A percentile compares a stretch with the other conserved stretches of the same genome.
These are phyloP conservation scores for Alternaria sp. DNA, from an alignment of 2,329 filamentous ascomycete species.

Conservation along the genomic window DNA sequence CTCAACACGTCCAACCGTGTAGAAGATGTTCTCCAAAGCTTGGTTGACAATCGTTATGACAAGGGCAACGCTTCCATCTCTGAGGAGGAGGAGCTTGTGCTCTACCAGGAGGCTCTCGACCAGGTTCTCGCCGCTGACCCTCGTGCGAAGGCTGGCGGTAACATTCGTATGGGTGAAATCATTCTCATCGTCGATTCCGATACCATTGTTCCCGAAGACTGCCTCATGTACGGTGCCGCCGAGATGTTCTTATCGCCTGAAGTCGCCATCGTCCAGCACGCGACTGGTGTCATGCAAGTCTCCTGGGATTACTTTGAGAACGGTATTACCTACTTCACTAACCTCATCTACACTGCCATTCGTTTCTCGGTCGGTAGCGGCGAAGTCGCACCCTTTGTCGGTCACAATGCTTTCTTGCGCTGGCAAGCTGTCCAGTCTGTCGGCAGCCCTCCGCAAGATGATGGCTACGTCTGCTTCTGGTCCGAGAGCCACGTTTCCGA, in stretches of 20 bases:
- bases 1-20: slow-evolving; percentile 68
- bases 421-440: slow-evolving; percentile 71
- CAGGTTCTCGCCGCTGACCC: slow-evolving; percentile 73
- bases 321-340: slow-evolving; percentile 78
- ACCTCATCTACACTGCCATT: slow-evolving; percentile 76
- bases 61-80: slow-evolving; percentile 36
- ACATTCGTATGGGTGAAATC: slow-evolving; percentile 84
- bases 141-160: slow-evolving; percentile 77
- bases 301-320: slow-evolving; percentile 75
- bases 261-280: slow-evolving; percentile 78
- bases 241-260: slow-evolving; percentile 82
- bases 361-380: slow-evolving; percentile 73
- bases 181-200: slow-evolving; percentile 66
- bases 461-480: slow-evolving; percentile 73
- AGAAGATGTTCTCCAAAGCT: slow-evolving; percentile 66
- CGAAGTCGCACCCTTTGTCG: slow-evolving; percentile 76
- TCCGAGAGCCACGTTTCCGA: slow-evolving; percentile 78
- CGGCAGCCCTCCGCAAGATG: slow-evolving; percentile 54
- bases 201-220: slow-evolving; percentile 66
- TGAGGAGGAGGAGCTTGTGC: slow-evolving; percentile 46
- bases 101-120: slow-evolving; percentile 56
- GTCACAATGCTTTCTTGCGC: slow-evolving; percentile 76
- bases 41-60: slow-evolving; percentile 50
- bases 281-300: slow-evolving; percentile 73
- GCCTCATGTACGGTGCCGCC: slow-evolving; percentile 78